phyloP scores from a whole-genome alignment of 2,329 filamentous ascomycete species.

The Aspergillus candidus region DNA sequence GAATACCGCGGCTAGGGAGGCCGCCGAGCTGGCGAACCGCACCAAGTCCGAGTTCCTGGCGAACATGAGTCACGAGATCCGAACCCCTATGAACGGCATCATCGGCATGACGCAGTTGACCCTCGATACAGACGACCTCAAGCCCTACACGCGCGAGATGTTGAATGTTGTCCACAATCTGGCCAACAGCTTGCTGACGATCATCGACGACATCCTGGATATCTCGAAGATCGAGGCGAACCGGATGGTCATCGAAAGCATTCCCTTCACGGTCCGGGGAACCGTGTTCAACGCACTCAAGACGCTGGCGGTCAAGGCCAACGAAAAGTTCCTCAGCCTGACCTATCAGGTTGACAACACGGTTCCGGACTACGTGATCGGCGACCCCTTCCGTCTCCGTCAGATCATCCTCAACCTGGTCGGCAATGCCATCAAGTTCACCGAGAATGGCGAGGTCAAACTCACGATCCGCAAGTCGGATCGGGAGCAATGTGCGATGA shows the following conservation, averaged over 20 bases:
- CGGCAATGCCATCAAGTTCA: conserved; percentile 98
- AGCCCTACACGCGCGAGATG: conserved; percentile 95
- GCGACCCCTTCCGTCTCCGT: conserved; percentile 90
- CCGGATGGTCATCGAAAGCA: conserved; percentile 97
- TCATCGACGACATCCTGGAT: conserved; percentile 76
- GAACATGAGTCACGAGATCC: conserved; percentile 98
- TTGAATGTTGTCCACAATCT: conserved; percentile 96
- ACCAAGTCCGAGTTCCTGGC: conserved; percentile 98
- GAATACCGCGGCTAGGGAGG: conserved; percentile 91
- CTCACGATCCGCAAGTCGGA: conserved; percentile 75
- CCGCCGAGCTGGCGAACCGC: conserved; percentile 92
- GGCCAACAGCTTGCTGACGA: conserved; percentile 91
- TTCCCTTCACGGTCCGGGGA: conserved; percentile 87
- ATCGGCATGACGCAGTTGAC: conserved; percentile 98
- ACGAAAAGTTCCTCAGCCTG: conserved; percentile 88
- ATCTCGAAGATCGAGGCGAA: conserved; percentile 82
- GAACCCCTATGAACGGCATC: conserved; percentile 96
- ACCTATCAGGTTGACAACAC: conserved; percentile 91
- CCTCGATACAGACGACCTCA: conserved; percentile 88
- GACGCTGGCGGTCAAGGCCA: conserved; percentile 92
- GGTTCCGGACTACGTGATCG: conserved; percentile 90
- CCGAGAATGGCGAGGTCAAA: conserved; percentile 91
- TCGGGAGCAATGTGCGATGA: conserved; percentile 58
- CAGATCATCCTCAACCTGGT: conserved; percentile 97
- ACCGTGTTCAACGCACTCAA: conserved; percentile 97